Base-by-base conservation (phyloP, 1,139 yeast genomes). In the Taphrina flavorubra region DNA sequence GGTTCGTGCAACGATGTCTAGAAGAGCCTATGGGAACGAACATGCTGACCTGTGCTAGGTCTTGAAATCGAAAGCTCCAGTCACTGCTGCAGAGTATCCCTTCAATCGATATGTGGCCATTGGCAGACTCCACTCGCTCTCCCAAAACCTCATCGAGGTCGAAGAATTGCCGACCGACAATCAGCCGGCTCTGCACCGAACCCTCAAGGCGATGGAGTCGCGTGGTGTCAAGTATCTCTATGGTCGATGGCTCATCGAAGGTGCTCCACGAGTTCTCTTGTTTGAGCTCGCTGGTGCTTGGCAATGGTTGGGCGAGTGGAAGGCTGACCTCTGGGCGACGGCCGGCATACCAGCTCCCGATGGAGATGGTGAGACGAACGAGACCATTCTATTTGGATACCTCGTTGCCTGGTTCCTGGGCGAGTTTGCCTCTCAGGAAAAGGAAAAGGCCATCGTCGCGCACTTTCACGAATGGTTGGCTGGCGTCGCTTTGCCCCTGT, bases 381-480 rank as follows among this genome's bases (percentile, higher is more conserved):
- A 92, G 72, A 97, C 98, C 56, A 90, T 94, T 72, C 82, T 94
- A 73, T 82, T 94, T 74, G 99, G 99, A 42, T 94, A 94, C 79
- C 80, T 92, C 72, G 96, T 92, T 47, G 97, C 98, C 1, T 94
- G 99, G 99, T 92, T 94, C 79, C 82, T 94, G 72, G 99, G 99
- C 16, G 98, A 94, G 78, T 85, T 90, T 78, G 92, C 90, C 14
- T 87, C 84, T 76, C 86, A 87, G 74, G 97, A 94, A 78, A 84
- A 86, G 47, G 88, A 88, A 68, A 85, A 92, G 72, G 97, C 98
- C 0, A 92, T 94, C 66, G 87, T 94, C 73, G 89, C 96, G 69
- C 99, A 94, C 77, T 92, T 90, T 80, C 99, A 94, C 80, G 99
- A 94, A 79, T 94, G 99, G 99, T 83, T 94, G 69, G 98, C 99